phyloP scores from a whole-genome alignment of 805 yeast species.

The Saturnispora besseyi region DNA sequence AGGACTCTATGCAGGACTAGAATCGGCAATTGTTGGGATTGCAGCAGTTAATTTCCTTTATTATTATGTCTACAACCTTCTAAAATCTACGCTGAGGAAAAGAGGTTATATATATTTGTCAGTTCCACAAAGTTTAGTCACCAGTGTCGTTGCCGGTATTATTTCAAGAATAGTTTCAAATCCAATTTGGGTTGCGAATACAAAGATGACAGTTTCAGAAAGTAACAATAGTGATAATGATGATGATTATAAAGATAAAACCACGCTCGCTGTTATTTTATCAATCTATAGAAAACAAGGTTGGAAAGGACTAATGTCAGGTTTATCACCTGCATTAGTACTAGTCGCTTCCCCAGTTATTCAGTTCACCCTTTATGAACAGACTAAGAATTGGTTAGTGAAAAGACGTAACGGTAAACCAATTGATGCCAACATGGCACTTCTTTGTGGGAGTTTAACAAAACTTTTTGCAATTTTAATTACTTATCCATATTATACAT shows the following conservation, averaged over 20 bases:
- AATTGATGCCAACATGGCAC: constrained; percentile 67
- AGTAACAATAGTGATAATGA: constrained; percentile 15
- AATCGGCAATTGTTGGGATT: constrained; percentile 80
- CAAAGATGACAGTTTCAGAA: constrained; percentile 64
- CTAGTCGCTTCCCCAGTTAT: constrained; percentile 83
- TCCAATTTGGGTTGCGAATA: constrained; percentile 93
- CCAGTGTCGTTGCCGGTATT: constrained; percentile 84
- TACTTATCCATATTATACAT: constrained; percentile 87
- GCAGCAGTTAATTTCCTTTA: constrained; percentile 80
- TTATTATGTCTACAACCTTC: constrained; percentile 81
- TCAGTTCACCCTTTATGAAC: constrained; percentile 89
- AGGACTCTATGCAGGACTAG: constrained; percentile 79
- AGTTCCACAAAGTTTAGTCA: constrained; percentile 58
- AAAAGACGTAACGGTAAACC: constrained; percentile 37
- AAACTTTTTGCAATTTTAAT: constrained; percentile 80
- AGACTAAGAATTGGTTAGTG: constrained; percentile 58
- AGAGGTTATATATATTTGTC: constrained; percentile 34
- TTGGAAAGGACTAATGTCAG: constrained; percentile 62
- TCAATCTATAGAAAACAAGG: constrained; percentile 70
- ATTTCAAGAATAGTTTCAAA: constrained; percentile 74
- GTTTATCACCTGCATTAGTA: constrained; percentile 79
- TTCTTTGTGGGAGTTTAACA: constrained; percentile 81
- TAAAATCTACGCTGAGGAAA: constrained; percentile 26
- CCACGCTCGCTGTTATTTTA: constrained; percentile 47
- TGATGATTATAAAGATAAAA: constrained; percentile 9